Conservation (phyloP, 2,329 filamentous ascomycete genomes). For the Ampelomyces quisqualis region DNA sequence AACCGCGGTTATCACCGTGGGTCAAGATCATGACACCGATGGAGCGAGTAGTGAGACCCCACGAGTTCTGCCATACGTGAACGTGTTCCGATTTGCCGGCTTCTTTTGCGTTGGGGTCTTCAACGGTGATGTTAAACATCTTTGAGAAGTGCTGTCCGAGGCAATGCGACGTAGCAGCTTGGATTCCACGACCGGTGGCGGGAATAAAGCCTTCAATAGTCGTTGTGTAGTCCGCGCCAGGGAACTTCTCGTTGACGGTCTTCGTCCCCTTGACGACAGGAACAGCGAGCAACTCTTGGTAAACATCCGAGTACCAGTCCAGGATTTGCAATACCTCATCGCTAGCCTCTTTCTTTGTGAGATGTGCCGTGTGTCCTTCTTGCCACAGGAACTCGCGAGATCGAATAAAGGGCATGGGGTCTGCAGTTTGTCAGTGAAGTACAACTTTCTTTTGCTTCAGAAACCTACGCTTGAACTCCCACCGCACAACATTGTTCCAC, state of each 20-base stretch:
- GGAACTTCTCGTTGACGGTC: slow-evolving; percentile 98
- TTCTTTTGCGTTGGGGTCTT: slow-evolving; percentile 74
- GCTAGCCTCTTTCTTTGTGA: slow-evolving; percentile 78
- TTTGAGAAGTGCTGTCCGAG: slow-evolving; percentile 98
- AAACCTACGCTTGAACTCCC: slow-evolving; percentile 80
- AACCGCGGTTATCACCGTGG: slow-evolving; percentile 91
- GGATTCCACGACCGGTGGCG: slow-evolving; percentile 91
- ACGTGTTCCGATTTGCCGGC: slow-evolving; percentile 66
- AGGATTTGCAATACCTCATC: slow-evolving; percentile 91
- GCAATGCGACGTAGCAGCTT: slow-evolving; percentile 91
- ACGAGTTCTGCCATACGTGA: slow-evolving; percentile 97
- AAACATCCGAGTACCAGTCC: slow-evolving; percentile 87
- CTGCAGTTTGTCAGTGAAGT: slow-evolving; percentile 2
- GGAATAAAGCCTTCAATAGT: slow-evolving; percentile 98
- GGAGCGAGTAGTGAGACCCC: slow-evolving; percentile 94
- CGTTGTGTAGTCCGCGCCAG: slow-evolving; percentile 93
- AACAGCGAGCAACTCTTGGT: slow-evolving; percentile 90
- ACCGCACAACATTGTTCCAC: slow-evolving; percentile 94
- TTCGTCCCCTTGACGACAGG: slow-evolving; percentile 92
- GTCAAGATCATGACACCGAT: slow-evolving; percentile 99
- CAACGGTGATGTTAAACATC: slow-evolving; percentile 98
- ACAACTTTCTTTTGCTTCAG: neutral
- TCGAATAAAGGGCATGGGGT: slow-evolving; percentile 70
- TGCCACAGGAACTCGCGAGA: slow-evolving; percentile 98
- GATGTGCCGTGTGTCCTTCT: slow-evolving; percentile 89